A percentile compares a stretch with the other conserved stretches of the same genome.
phyloP scores from a whole-genome alignment of 2,329 filamentous ascomycete genomes.

The Didymosphaeria variabile region DNA sequence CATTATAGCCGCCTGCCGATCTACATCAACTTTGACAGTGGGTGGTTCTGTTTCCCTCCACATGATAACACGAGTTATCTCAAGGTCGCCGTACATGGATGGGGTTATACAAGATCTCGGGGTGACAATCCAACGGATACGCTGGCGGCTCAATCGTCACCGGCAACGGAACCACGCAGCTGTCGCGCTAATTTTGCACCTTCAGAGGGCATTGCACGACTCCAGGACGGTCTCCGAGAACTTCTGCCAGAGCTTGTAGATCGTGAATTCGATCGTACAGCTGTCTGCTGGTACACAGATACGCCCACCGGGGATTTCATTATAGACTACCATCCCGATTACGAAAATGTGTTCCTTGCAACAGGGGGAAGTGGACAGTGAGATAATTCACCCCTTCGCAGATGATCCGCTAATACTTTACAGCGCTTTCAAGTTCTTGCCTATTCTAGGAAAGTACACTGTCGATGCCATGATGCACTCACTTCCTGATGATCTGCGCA shows the following conservation, averaged over 20 bases:
- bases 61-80: slow-evolving; percentile 61
- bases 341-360: slow-evolving; percentile 67
- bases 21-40: slow-evolving; percentile 27
- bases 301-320: slow-evolving; percentile 77
- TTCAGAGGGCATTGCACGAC: neutral
- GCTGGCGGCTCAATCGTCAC: no score
- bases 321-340: slow-evolving; percentile 72
- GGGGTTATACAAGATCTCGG: slow-evolving; percentile 63
- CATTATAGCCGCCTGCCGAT: slow-evolving; percentile 9
- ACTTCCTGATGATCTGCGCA: neutral
- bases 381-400: slow-evolving; percentile 5
- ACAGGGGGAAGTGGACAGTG: slow-evolving; percentile 70
- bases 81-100: slow-evolving; percentile 75
- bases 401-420: neutral
- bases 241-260: neutral
- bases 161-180: neutral
- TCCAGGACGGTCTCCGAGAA: neutral
- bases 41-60: slow-evolving; percentile 66
- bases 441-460: neutral
- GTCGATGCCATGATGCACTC: neutral
- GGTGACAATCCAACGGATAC: no score
- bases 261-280: neutral
- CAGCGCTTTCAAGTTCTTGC: neutral
- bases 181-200: neutral
- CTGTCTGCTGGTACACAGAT: slow-evolving; percentile 78